Conservation (phyloP, 2,329 filamentous ascomycete genomes). For the Colletotrichum falcatum region DNA sequence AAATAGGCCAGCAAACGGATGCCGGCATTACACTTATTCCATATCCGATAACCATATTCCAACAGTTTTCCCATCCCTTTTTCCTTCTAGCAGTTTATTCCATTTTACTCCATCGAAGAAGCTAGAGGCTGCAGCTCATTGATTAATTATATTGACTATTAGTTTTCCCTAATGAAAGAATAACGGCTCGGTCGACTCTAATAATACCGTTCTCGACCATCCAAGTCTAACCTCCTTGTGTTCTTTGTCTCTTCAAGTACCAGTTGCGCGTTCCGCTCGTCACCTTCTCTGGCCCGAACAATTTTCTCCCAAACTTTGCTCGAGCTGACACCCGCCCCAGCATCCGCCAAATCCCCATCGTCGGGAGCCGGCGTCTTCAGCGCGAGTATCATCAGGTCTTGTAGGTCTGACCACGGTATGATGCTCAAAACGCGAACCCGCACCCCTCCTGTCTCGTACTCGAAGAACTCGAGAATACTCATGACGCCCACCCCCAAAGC, state of each 20-base stretch:
- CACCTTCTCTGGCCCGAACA: conserved; percentile 11
- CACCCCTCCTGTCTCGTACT: not conserved
- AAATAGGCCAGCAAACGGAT: no score
- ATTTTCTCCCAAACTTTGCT: conserved; percentile 4
- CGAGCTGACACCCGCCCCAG: conserved; percentile 1
- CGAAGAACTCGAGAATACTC: not conserved
- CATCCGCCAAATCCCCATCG: not conserved
- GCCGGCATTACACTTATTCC: no score
- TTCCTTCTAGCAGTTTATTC: no score
- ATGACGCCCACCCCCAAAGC: not conserved
- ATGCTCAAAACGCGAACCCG: not conserved
- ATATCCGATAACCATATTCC: no score
- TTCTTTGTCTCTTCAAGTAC: not conserved
- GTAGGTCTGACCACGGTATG: conserved; percentile 23
- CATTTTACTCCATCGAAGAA: no score
- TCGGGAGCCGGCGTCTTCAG: not conserved
- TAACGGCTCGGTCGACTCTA: not conserved
- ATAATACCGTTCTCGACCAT: not conserved
- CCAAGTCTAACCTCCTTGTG: not conserved
- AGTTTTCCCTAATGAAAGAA: no score
- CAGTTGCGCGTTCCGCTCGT: not conserved
- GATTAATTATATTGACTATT: no score
- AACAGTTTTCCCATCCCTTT: no score
- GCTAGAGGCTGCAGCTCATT: no score
- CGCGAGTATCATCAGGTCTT: conserved; percentile 19